Base-by-base conservation (phyloP, 2,329 filamentous ascomycete species). In the Claviceps purpurea region DNA sequence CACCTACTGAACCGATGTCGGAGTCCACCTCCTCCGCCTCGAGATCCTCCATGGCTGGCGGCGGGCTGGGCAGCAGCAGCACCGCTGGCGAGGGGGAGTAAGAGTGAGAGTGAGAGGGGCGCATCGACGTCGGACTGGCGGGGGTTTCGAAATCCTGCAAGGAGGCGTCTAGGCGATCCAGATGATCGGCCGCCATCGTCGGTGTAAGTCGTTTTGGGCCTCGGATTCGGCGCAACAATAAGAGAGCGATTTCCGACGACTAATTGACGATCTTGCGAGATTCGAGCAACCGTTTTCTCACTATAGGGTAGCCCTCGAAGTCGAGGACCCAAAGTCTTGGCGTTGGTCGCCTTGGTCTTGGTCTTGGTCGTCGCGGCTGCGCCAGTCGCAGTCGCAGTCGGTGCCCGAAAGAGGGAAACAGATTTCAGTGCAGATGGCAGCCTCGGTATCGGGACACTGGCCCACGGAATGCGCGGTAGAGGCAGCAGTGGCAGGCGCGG, bases 61-160 rank as follows among this genome's bases (percentile, higher is more conserved):
- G 55, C 55, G 65, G 66, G 66, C 65, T 68, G 59, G 58, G 64
- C 49, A 58, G 61, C 44, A 59, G 60, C 56, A 58, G 58, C 51
- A 30, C 30, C 3, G 30, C 30, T 30, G 30, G 30, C 30, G 30
- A 30, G 30, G 30, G 30, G 30, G 30, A 30, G 10, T 10, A 10
- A 30, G 30, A 30, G 30, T 30, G 30, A 4, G 30, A 30, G 30
- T 30, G 30, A 30, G 65, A 67, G 56, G 63, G 65, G 44, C 58
- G 64, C 51, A 61, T 62, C 49, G 59, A 61, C 46, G 53, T 55
- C 49, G 61, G 61, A 53, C 66, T 70, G 64, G 68, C 70, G 62
- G 73, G 73, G 60, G 69, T 73, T 61, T 74, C 75, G 73, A 74
- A 75, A 60, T 77, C 76, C 69, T 70, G 73, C 62, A 77, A 70